phyloP scores from a whole-genome alignment of 257 asterid genomes.

The Dorcoceras hygrometricum region DNA sequence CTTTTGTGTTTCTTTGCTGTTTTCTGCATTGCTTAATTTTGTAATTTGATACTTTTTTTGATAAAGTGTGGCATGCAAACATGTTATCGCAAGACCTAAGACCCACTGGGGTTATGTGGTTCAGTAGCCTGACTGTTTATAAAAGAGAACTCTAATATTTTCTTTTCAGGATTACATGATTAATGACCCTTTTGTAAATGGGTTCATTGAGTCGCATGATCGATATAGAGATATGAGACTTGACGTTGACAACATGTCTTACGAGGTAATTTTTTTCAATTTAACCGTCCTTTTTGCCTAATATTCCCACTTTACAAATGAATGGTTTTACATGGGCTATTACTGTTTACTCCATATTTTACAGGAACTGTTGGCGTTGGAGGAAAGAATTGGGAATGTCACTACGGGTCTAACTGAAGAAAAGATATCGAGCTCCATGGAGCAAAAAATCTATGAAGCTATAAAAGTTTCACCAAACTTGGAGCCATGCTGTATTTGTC shows the following conservation, averaged over 20 bases:
- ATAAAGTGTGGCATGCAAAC: not conserved
- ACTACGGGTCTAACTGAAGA: conserved; percentile 48
- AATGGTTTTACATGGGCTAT: not conserved
- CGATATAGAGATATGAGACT: conserved; percentile 63
- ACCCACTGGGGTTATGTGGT: not conserved
- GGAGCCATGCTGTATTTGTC: conserved; percentile 61
- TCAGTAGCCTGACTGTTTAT: not conserved
- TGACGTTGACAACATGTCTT: conserved; percentile 65
- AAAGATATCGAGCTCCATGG: conserved; percentile 28
- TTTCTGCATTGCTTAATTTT: not conserved
- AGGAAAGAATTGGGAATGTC: conserved; percentile 58
- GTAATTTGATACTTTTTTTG: not conserved
- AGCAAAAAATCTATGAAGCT: conserved; percentile 28
- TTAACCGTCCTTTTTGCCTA: not conserved
- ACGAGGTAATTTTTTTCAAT: conserved; percentile 44
- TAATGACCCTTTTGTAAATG: conserved; percentile 40
- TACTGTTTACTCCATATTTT: not conserved
- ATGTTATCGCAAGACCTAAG: not conserved
- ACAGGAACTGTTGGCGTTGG: conserved; percentile 62
- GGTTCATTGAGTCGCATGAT: conserved; percentile 43
- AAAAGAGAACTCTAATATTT: not conserved
- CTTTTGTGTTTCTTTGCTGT: not conserved
- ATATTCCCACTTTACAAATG: not conserved
- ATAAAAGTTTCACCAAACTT: conserved; percentile 24
- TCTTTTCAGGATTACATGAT: conserved; percentile 38